These are phyloP conservation scores for Trematosphaeria pertusa DNA, from an alignment of 2,329 filamentous ascomycete species.

Conservation along the genomic window DNA sequence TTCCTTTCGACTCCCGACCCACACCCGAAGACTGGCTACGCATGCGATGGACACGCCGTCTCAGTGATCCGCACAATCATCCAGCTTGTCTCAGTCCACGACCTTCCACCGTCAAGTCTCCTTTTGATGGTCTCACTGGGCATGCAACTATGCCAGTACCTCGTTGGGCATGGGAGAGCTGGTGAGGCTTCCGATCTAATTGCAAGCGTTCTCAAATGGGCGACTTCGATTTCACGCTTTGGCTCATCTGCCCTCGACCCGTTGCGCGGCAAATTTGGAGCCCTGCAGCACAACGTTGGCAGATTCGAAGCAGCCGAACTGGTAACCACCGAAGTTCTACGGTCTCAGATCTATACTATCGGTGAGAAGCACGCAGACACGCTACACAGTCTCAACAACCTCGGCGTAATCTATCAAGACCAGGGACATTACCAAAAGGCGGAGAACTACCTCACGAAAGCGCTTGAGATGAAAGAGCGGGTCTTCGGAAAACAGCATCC, in stretches of 20 bases:
- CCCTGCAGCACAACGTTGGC: not conserved
- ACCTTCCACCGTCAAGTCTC: not conserved
- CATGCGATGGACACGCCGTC: no score
- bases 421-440: not conserved
- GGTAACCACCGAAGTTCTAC: not conserved
- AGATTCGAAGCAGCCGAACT: not conserved
- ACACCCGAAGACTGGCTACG: no score
- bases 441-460: not conserved
- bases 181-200: not conserved
- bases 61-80: no score
- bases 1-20: no score
- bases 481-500: not conserved
- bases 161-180: not conserved
- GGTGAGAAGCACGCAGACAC: constrained; percentile 2
- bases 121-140: not conserved
- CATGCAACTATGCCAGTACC: not conserved
- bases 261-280: not conserved
- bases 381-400: constrained; percentile 9
- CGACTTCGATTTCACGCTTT: not conserved
- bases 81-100: not conserved
- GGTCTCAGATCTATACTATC: not conserved
- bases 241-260: not conserved
- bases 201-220: not conserved
- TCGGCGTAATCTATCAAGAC: not conserved
- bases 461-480: not conserved